phyloP scores from a whole-genome alignment of 2,329 filamentous ascomycete species.

The Endoconidiophora polonica region DNA sequence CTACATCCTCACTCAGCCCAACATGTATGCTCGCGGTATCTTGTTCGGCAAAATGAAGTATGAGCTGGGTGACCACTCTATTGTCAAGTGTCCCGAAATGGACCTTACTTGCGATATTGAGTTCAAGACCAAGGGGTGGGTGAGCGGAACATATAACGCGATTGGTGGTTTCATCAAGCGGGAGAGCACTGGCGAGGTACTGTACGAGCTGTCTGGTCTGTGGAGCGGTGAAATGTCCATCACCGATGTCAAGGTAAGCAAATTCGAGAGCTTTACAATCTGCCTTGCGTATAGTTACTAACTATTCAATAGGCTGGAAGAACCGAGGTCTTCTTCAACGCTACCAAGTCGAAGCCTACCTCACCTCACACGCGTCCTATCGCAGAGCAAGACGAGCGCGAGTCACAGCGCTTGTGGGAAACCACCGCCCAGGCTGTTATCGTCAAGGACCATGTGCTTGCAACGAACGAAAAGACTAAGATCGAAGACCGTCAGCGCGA shows the following conservation, averaged over 20 bases:
- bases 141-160: slow-evolving; percentile 88
- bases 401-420: slow-evolving; percentile 79
- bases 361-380: slow-evolving; percentile 59
- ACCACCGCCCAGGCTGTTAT: slow-evolving; percentile 69
- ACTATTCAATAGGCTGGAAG: slow-evolving; percentile 54
- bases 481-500: slow-evolving; percentile 86
- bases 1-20: slow-evolving; percentile 92
- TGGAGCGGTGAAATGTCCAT: slow-evolving; percentile 95
- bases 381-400: slow-evolving; percentile 72
- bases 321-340: slow-evolving; percentile 81
- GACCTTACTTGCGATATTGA: slow-evolving; percentile 81
- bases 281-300: neutral
- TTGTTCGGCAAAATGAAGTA: slow-evolving; percentile 99
- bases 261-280: neutral
- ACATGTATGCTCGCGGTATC: slow-evolving; percentile 97
- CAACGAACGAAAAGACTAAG: slow-evolving; percentile 90
- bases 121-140: slow-evolving; percentile 97
- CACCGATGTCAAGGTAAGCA: slow-evolving; percentile 57
- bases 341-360: slow-evolving; percentile 58
- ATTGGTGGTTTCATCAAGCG: slow-evolving; percentile 86
- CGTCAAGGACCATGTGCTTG: slow-evolving; percentile 68
- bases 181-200: slow-evolving; percentile 64
- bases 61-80: slow-evolving; percentile 90
- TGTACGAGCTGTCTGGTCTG: slow-evolving; percentile 82
- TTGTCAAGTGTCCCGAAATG: slow-evolving; percentile 77